These are phyloP conservation scores for Pyrenophora graminea DNA, from an alignment of 2,329 filamentous ascomycete species.

Conservation along the genomic window DNA sequence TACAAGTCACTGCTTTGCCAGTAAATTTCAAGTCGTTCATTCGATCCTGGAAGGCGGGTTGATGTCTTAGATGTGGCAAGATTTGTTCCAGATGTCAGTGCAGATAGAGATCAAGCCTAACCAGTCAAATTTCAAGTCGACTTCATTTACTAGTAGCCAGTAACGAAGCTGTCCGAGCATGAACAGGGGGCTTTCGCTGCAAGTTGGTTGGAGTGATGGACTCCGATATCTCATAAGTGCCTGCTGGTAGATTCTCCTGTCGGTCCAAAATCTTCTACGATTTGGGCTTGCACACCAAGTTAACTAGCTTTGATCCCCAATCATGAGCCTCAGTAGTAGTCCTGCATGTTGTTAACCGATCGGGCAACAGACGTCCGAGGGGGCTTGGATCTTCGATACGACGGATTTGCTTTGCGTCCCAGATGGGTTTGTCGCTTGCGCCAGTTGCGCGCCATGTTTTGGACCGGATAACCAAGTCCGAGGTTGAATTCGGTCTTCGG, in stretches of 20 bases:
- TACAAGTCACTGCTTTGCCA: too few relatives aligned
- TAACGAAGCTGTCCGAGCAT: background rate
- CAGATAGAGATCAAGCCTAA: background rate
- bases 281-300: background rate
- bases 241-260: background rate
- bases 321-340: background rate
- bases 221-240: background rate
- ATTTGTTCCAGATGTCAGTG: background rate
- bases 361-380: background rate
- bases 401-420: background rate
- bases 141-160: slow-evolving; percentile 1
- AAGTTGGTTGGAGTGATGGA: background rate
- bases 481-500: background rate
- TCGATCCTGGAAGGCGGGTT: background rate
- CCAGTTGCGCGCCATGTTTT: background rate
- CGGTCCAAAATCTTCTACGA: background rate
- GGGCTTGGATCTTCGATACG: background rate
- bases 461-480: background rate
- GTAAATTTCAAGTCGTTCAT: too few relatives aligned
- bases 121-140: slow-evolving; percentile 1
- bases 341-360: background rate
- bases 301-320: background rate
- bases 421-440: background rate
- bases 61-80: background rate
- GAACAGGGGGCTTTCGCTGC: background rate